Base-by-base conservation (phyloP, 192 early-diverging fungal species). In the Mortierella alpina region DNA sequence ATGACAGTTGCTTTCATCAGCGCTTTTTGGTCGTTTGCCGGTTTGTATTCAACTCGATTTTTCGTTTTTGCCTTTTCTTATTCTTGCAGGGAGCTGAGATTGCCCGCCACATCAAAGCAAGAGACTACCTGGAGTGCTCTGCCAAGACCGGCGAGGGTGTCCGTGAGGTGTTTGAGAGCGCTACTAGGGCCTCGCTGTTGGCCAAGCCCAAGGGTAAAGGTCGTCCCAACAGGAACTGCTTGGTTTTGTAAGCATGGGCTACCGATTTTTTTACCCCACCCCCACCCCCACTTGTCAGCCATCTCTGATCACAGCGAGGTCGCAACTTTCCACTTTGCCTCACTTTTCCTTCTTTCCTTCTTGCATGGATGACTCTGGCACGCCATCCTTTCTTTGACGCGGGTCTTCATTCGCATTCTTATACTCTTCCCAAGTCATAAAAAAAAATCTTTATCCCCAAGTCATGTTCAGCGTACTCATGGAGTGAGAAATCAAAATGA, bases 71-170 rank as follows among this genome's bases (percentile, higher is more conserved):
- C 64, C 41, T 44, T 20, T 44, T 10, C n/a, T 20, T 14, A 22
- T 3, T 31, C 31, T 58, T 20, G 11, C 57, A 92, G 95, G 96
- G 93, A 59, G 69, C 86, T 44, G 86, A 73, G 18, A 90, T 95
- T 59, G 96, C 96, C n/a, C 86, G 92, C 45, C 89, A 90, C 76
- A 96, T 99, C 83, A 85, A 87, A 53, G 97, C 97, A 20, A 86
- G 87, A 83, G 91, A 92, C 73, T 97, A 97, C 80, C 73, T 96
- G 52, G 96, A 98, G 86, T 98, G 96, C 82, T 95, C 93, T 58
- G 95, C 96, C 65, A 92, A 90, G 83, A 89, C 89, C 63, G 89
- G 88, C 54, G 75, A 90, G 47, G 96, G 96, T 77, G 95, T 99
- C 45, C 84, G 85, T 62, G 93, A 96, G 72, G 93, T 97, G 31